Evolutionary conservation across 768 basidiomycete genomes (phyloP).

Genomic region (Suillus variegatus): DNA sequence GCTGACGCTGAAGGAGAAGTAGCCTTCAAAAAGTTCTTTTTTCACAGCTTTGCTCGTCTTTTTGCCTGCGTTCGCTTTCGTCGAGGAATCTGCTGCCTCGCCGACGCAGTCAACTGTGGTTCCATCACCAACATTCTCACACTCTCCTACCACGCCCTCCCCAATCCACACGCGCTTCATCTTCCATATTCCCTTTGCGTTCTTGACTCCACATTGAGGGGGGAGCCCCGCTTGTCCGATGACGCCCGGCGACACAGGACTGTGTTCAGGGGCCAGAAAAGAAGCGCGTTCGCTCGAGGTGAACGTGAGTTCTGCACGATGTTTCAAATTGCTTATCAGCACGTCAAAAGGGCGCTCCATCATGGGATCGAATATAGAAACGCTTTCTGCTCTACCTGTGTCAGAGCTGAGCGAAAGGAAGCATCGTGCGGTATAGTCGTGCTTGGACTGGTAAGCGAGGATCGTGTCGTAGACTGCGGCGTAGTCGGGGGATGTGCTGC

Average conservation of each 20-base stretch:
- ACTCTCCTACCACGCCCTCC: constrained; percentile 10
- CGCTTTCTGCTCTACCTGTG: constrained; percentile 27
- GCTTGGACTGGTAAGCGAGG: constrained; percentile 38
- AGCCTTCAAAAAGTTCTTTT: constrained; percentile 43
- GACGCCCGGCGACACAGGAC: constrained; percentile 26
- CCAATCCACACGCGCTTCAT: constrained; percentile 35
- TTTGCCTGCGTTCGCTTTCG: not conserved
- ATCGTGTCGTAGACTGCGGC: constrained; percentile 36
- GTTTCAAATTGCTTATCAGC: constrained; percentile 24
- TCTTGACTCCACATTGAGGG: constrained; percentile 34
- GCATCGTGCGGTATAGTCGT: constrained; percentile 37
- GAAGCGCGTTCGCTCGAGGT: constrained; percentile 27
- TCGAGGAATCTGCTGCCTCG: constrained; percentile 14
- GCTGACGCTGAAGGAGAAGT: constrained; percentile 35
- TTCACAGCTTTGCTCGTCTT: not conserved
- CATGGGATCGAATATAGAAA: constrained; percentile 35
- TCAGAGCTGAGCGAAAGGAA: constrained; percentile 23
- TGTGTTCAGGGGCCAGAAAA: constrained; percentile 26
- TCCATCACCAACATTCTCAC: not conserved
- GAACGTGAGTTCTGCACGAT: constrained; percentile 28
- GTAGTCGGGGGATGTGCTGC: constrained; percentile 27
- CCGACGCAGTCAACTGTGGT: constrained; percentile 8
- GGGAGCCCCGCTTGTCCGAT: constrained; percentile 27
- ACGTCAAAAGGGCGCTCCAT: constrained; percentile 37
- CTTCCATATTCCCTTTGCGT: constrained; percentile 35